Conservation (phyloP, 164 flowering plant genomes). For the Piper longum region DNA sequence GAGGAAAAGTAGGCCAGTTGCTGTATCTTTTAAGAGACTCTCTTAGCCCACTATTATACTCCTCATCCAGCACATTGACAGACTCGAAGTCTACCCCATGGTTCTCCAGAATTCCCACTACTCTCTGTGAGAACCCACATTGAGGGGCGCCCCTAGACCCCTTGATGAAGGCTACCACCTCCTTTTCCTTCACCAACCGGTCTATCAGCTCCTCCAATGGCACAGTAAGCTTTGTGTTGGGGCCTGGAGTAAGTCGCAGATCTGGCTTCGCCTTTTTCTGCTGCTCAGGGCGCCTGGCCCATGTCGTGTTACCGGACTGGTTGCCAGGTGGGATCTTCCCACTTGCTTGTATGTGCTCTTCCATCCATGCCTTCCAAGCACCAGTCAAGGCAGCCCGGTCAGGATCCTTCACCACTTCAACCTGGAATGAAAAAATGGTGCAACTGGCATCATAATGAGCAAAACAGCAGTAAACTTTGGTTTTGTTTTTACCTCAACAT, state of each 20-base stretch:
- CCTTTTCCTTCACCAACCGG: conserved; percentile 73
- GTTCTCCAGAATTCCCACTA: conserved; percentile 60
- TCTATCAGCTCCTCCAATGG: conserved; percentile 78
- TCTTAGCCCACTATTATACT: conserved; percentile 67
- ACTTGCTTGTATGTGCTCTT: conserved; percentile 62
- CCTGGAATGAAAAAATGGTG: conserved; percentile 25
- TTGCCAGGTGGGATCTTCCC: conserved; percentile 95
- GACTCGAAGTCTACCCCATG: conserved; percentile 74
- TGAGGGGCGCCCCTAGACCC: conserved; percentile 83
- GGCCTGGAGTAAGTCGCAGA: conserved; percentile 84
- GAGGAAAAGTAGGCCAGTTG: conserved; percentile 98
- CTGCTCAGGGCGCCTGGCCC: conserved; percentile 39
- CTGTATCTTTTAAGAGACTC: conserved; percentile 77
- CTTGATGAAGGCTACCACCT: conserved; percentile 90
- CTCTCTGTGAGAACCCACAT: conserved; percentile 94
- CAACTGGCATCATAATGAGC: background rate
- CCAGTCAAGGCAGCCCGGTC: conserved; percentile 58
- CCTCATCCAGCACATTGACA: conserved; percentile 86
- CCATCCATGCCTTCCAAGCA: conserved; percentile 99
- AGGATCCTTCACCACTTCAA: conserved; percentile 59
- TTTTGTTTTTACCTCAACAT: no score
- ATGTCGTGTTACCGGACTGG: conserved; percentile 70
- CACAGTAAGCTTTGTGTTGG: conserved; percentile 63
- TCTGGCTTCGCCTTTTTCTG: conserved; percentile 50
- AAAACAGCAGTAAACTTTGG: background rate